Evolutionary conservation across 2,329 filamentous ascomycete genomes (phyloP).

Genomic region (Alternaria angustiovoidea): DNA sequence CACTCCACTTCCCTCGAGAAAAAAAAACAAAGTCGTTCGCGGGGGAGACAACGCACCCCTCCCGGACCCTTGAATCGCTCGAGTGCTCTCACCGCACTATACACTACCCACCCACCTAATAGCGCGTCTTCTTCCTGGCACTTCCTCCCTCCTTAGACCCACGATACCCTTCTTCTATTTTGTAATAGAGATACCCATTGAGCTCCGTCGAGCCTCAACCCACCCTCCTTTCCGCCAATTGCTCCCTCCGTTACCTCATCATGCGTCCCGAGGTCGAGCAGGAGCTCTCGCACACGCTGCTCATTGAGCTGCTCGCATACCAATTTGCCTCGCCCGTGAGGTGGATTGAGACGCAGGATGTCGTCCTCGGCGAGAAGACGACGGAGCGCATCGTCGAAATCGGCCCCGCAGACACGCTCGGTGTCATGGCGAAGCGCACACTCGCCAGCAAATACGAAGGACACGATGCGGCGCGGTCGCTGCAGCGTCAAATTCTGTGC

Average conservation of each 20-base stretch:
- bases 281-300: conserved; percentile 96
- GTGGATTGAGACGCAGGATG: conserved; percentile 99
- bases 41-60: conserved; percentile 19
- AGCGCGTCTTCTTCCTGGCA: conserved; percentile 26
- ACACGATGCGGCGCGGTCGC: conserved; percentile 94
- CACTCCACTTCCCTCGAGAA: conserved; percentile 11
- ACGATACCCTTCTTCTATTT: conserved; percentile 31
- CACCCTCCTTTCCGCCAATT: conserved; percentile 14
- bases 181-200: conserved; percentile 37
- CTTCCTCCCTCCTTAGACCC: conserved; percentile 25
- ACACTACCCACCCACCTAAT: conserved; percentile 18
- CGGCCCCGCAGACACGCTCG: conserved; percentile 94
- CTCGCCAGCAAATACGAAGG: conserved; percentile 97
- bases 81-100: conserved; percentile 20
- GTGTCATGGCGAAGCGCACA: conserved; percentile 96
- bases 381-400: conserved; percentile 98
- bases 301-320: conserved; percentile 98
- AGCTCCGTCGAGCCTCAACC: conserved; percentile 35
- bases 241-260: conserved; percentile 45
- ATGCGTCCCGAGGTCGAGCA: conserved; percentile 99
- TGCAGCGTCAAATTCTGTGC: conserved; percentile 96
- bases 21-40: conserved; percentile 16
- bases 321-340: conserved; percentile 98
- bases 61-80: conserved; percentile 23
- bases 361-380: conserved; percentile 93